Evolutionary conservation across 768 basidiomycete genomes (phyloP).

Genomic region (Boletus reticuloceps): DNA sequence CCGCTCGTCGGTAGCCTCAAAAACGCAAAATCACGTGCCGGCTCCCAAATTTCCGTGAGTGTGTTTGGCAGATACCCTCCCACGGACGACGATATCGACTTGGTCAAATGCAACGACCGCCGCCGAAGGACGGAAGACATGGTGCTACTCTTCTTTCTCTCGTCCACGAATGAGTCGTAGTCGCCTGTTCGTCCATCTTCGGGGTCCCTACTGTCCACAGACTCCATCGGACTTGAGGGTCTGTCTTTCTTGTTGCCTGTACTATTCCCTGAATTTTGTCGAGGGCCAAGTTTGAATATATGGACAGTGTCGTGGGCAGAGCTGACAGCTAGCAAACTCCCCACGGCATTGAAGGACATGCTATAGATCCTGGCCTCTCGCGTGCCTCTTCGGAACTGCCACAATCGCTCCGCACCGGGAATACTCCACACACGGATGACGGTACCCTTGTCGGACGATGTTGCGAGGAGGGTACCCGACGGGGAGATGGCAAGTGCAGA

Average conservation of each 20-base stretch:
- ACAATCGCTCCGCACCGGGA: constrained; percentile 89
- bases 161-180: constrained; percentile 84
- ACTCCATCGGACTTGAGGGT: constrained; percentile 60
- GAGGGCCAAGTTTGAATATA: constrained; percentile 81
- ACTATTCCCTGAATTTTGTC: constrained; percentile 22
- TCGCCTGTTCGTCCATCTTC: constrained; percentile 58
- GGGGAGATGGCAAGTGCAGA: constrained; percentile 84
- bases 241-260: constrained; percentile 24
- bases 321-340: constrained; percentile 84
- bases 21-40: constrained; percentile 90
- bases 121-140: constrained; percentile 65
- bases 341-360: constrained; percentile 80
- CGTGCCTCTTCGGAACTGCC: constrained; percentile 92
- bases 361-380: constrained; percentile 84
- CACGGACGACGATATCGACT: constrained; percentile 70
- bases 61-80: constrained; percentile 87
- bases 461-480: constrained; percentile 86
- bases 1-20: constrained; percentile 78
- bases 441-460: constrained; percentile 92
- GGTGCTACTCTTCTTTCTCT: constrained; percentile 57
- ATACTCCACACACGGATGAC: constrained; percentile 94
- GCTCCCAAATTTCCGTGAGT: constrained; percentile 96
- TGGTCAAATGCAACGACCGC: constrained; percentile 72
- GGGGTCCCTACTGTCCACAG: constrained; percentile 62
- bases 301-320: constrained; percentile 95